Conservation (phyloP, 176 grass and related monocot genomes). For the Lolium multiflorum region DNA sequence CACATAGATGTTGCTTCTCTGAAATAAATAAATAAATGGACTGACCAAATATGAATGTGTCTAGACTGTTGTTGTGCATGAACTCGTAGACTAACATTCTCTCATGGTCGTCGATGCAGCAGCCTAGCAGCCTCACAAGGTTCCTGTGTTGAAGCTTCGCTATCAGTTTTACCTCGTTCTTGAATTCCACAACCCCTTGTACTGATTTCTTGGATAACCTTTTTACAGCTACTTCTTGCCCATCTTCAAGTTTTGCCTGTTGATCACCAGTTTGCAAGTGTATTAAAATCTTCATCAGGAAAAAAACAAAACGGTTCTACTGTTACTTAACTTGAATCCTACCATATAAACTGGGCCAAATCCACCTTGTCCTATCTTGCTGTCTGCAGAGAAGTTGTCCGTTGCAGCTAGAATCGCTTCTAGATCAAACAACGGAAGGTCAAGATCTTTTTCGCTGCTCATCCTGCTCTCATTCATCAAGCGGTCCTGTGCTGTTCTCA, state of each 20-base stretch:
- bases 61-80: constrained; percentile 61
- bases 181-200: constrained; percentile 56
- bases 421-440: constrained; percentile 49
- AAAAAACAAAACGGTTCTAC: background rate
- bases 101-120: constrained; percentile 52
- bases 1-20: background rate
- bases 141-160: constrained; percentile 58
- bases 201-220: constrained; percentile 50
- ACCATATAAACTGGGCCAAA: constrained; percentile 71
- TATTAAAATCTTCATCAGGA: background rate
- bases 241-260: constrained; percentile 53
- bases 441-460: constrained; percentile 29
- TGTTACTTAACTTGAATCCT: background rate
- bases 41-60: constrained; percentile 64
- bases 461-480: constrained; percentile 12
- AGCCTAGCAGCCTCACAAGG: constrained; percentile 49
- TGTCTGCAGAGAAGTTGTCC: constrained; percentile 24
- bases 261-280: background rate
- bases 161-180: constrained; percentile 59
- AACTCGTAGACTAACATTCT: constrained; percentile 63
- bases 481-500: background rate
- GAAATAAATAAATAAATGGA: background rate
- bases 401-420: constrained; percentile 34
- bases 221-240: constrained; percentile 59
- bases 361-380: constrained; percentile 58